Percentiles rank a stretch among this genome's conserved stretches.
These are phyloP conservation scores for Eucalyptus albens DNA, from an alignment of 345 rosid genomes.

Conservation along the genomic window DNA sequence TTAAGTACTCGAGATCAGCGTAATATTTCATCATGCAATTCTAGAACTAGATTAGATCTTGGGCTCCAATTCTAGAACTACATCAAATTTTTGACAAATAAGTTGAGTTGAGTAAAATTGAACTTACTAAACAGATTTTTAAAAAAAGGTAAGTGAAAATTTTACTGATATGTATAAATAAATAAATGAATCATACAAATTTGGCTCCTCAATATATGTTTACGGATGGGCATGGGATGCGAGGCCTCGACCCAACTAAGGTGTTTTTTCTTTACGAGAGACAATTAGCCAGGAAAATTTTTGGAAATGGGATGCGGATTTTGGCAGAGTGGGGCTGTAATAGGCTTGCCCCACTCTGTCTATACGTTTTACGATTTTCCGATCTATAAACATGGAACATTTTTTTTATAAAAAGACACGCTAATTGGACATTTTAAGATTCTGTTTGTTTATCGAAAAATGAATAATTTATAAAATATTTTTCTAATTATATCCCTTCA, in stretches of 20 bases:
- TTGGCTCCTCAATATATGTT: neutral
- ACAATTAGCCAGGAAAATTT: neutral
- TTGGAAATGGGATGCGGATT: neutral
- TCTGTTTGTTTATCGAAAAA: rapidly evolving
- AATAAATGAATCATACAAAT: neutral
- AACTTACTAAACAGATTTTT: neutral
- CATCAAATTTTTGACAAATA: neutral
- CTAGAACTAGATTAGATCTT: neutral
- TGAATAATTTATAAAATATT: too few relatives aligned
- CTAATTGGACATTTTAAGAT: too few relatives aligned
- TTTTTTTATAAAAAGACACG: neutral
- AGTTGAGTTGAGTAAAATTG: neutral
- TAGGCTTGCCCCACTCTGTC: neutral
- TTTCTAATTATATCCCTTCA: too few relatives aligned
- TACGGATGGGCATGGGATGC: neutral
- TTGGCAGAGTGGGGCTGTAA: neutral
- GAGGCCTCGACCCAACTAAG: neutral
- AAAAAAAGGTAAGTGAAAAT: neutral
- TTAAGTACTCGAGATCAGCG: rapidly evolving
- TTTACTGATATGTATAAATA: neutral
- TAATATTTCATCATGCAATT: neutral
- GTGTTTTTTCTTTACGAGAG: neutral
- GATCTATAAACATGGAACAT: neutral
- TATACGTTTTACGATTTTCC: neutral
- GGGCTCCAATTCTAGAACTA: neutral